Evolutionary conservation across 805 yeast species (phyloP).

Genomic region (Maudiozyma pseudohumilis): DNA sequence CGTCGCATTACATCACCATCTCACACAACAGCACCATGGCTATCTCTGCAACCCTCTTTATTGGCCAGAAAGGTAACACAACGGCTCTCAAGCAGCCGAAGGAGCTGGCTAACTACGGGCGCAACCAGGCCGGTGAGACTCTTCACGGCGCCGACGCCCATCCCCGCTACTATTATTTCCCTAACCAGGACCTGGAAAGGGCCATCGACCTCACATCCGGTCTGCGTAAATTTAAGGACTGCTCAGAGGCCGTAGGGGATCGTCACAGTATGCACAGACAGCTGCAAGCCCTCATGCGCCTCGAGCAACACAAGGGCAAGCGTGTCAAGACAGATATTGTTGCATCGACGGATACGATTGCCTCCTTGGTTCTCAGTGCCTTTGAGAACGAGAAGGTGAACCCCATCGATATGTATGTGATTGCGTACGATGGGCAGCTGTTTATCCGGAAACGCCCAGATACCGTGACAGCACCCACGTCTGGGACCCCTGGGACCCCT

Average conservation of each 20-base stretch:
- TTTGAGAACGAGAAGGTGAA: constrained; percentile 45
- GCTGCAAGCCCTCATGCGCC: constrained; percentile 41
- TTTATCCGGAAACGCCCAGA: constrained; percentile 41
- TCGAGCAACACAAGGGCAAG: constrained; percentile 38
- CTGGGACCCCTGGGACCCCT: too few species aligned
- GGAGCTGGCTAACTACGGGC: constrained; percentile 60
- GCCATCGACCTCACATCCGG: constrained; percentile 59
- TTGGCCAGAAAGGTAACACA: constrained; percentile 42
- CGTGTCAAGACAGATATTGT: constrained; percentile 54
- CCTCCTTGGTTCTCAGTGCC: constrained; percentile 46
- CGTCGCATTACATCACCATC: too few species aligned
- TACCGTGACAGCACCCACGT: constrained; percentile 7
- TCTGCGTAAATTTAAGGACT: constrained; percentile 44
- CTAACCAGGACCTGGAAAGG: constrained; percentile 59
- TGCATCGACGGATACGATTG: constrained; percentile 76
- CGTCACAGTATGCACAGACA: constrained; percentile 38
- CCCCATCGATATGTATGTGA: constrained; percentile 50
- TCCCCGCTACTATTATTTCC: constrained; percentile 69
- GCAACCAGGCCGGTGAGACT: constrained; percentile 47
- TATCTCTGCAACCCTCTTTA: constrained; percentile 22
- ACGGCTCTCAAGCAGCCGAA: constrained; percentile 79
- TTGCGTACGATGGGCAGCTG: constrained; percentile 65
- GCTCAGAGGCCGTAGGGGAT: constrained; percentile 42
- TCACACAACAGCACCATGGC: too few species aligned
- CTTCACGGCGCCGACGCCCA: constrained; percentile 41